Base-by-base conservation (phyloP, 2,329 filamentous ascomycete genomes). In the Cladosporium phlei region DNA sequence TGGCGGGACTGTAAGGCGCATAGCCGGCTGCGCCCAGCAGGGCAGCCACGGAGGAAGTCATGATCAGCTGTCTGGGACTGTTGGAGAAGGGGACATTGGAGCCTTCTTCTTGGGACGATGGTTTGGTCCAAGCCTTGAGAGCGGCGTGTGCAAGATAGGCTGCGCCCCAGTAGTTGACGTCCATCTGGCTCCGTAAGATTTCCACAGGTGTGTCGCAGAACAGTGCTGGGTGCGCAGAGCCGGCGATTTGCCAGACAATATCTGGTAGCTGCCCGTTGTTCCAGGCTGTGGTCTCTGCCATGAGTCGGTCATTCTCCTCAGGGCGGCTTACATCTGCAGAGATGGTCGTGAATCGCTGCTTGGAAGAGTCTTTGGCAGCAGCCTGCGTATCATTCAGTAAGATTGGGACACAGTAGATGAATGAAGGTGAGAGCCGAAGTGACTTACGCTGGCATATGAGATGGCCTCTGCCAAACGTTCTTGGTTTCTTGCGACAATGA, bases 231-330 rank as follows among this genome's bases (percentile, higher is more conserved):
- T 73, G 75, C 5, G 86, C 79, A 53, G 79, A 74, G 50, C 91
- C 91, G 3, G 91, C 91, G 40, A 89, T 78, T 63, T 88, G 90
- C 89, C 93, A 97, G 25, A 97, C 86, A 47, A 96, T 76, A 63
- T 97, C 91, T 0, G 88, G 87, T 21, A 82, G 66, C 19, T 71
- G 65, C 46, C 79, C 82, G 53, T 82, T 71, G 69, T 96, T 96
- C 89, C 89, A 95, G 17, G 73, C 67, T 2, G 79, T 85, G 37
- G 83, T 83, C 65, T 94, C 82, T 28, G 74, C 71, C 43, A 97
- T 69, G 29, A 95, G 73, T 30, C 80, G 73, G 3, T 73, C 71
- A 40, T 87, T 87, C 60, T 90, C 90, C 48, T 79, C 73, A 42
- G 82, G 72, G 46, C 77, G 70, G 11, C 84, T 82, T 25, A 96